Percentiles rank a stretch among this genome's conserved stretches.
Conservation (phyloP, 2,329 filamentous ascomycete genomes). For the Byssochlamys sp. region DNA sequence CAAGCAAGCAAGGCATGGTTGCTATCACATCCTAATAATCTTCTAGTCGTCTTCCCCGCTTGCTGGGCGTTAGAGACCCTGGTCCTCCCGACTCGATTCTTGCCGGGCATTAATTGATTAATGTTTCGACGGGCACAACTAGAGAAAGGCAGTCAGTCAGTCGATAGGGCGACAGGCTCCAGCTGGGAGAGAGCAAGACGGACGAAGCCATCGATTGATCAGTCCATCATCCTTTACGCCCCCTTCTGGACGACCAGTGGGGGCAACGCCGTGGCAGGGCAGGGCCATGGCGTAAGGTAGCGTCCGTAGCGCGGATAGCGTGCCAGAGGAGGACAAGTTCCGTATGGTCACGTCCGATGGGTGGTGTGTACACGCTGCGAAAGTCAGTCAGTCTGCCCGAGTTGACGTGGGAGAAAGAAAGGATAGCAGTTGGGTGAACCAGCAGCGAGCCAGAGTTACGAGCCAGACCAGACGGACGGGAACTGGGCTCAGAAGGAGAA, state of each 20-base stretch:
- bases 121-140: neutral
- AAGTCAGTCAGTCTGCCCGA: neutral
- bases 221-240: neutral
- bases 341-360: neutral
- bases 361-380: neutral
- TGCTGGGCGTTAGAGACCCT: neutral
- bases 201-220: neutral
- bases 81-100: neutral
- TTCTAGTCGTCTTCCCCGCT: neutral
- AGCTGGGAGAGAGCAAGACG: neutral
- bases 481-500: no score
- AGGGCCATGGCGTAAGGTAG: neutral
- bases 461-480: no score
- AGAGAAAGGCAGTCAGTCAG: neutral
- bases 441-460: no score
- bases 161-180: neutral
- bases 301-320: conserved; percentile 1
- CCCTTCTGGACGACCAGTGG: neutral
- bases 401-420: neutral
- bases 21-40: neutral
- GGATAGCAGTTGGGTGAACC: no score
- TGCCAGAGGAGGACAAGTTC: neutral
- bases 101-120: neutral
- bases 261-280: neutral
- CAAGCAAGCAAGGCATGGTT: neutral